A percentile compares a stretch with the other conserved stretches of the same genome.
Conservation (phyloP, 345 rosid species). For the Jatropha curcas region DNA sequence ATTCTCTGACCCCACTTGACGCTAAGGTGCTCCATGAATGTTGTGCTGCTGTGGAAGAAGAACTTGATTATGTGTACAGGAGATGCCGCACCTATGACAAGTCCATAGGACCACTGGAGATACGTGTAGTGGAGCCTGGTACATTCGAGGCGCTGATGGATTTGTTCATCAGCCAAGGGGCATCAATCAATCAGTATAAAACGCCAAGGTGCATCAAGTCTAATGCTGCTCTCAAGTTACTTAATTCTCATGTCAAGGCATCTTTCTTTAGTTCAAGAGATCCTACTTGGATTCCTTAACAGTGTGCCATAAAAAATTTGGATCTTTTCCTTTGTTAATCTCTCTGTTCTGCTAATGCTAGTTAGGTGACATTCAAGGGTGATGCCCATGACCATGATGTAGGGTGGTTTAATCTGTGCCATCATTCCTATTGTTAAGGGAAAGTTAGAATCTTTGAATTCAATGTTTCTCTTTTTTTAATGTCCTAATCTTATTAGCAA, state of each 20-base stretch:
- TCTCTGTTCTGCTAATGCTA: neutral
- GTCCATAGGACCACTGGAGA: slow-evolving; percentile 59
- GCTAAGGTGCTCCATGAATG: slow-evolving; percentile 47
- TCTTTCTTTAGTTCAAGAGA: slow-evolving; percentile 62
- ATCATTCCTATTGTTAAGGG: neutral
- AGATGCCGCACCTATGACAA: slow-evolving; percentile 55
- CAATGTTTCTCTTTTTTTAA: neutral
- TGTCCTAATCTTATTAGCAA: neutral
- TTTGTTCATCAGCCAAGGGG: slow-evolving; percentile 55
- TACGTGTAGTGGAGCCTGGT: slow-evolving; percentile 53
- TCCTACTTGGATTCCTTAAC: slow-evolving; percentile 53
- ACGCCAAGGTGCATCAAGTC: slow-evolving; percentile 67
- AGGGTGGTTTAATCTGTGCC: neutral
- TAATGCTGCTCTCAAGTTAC: slow-evolving; percentile 46
- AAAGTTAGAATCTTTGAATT: neutral
- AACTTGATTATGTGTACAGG: slow-evolving; percentile 56
- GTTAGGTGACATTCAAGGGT: neutral
- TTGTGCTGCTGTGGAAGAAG: slow-evolving; percentile 56
- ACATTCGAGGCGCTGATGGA: slow-evolving; percentile 64
- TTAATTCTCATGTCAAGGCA: slow-evolving; percentile 51
- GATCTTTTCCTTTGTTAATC: neutral
- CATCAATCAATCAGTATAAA: slow-evolving; percentile 66
- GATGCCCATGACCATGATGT: neutral
- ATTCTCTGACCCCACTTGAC: slow-evolving; percentile 23
- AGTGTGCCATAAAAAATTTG: neutral